Conservation (phyloP, 192 early-diverging fungal species). For the Backusella sp. region DNA sequence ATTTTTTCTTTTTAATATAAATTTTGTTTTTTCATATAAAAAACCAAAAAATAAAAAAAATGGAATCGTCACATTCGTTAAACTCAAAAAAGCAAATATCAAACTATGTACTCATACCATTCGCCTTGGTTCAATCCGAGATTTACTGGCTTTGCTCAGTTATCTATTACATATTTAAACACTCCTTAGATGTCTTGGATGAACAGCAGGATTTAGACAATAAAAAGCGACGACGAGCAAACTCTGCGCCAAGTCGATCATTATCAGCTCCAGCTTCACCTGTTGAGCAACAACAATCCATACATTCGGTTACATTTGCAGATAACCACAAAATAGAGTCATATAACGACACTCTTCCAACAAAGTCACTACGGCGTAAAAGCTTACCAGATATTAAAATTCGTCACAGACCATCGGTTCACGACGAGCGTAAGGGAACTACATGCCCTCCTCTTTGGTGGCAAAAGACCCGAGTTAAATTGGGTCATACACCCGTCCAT, state of each 20-base stretch:
- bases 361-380: background rate
- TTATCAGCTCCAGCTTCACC: background rate
- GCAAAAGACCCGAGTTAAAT: constrained; percentile 6
- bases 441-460: constrained; percentile 9
- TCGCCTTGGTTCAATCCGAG: constrained; percentile 12
- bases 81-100: background rate
- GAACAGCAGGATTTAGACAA: background rate
- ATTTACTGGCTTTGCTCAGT: constrained; percentile 12
- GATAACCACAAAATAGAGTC: background rate
- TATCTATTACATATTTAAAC: constrained; percentile 1
- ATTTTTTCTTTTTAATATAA: constrained; percentile 3
- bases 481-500: background rate
- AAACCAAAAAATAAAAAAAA: background rate
- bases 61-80: background rate
- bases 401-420: background rate
- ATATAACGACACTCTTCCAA: background rate
- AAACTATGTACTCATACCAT: background rate
- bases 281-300: background rate
- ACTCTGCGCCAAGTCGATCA: background rate
- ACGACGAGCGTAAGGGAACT: constrained; percentile 8
- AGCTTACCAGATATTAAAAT: background rate
- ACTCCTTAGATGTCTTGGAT: background rate
- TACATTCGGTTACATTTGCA: background rate
- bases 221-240: background rate
- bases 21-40: constrained; percentile 2